Conservation (phyloP, 148 eudicot species). For the Rhododendron molle region DNA sequence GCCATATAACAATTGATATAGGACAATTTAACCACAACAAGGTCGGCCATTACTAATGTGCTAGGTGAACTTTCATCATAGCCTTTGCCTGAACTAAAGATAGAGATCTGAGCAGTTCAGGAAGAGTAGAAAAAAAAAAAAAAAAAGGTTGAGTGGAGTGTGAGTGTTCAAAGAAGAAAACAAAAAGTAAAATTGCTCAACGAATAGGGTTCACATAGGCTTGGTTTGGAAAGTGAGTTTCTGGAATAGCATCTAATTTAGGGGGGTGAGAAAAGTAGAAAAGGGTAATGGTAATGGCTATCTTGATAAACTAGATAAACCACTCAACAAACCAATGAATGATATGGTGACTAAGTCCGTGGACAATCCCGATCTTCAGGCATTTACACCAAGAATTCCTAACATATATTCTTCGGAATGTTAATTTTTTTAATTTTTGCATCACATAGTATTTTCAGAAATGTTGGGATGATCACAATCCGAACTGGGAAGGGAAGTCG, state of each 20-base stretch:
- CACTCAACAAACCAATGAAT: neutral
- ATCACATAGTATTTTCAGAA: neutral
- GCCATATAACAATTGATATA: neutral
- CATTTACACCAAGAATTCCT: neutral
- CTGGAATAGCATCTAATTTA: conserved; percentile 1
- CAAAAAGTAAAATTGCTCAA: neutral
- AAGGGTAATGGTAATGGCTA: neutral
- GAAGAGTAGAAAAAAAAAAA: neutral
- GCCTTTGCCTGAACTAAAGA: neutral
- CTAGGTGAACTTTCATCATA: neutral
- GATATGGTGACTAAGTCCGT: neutral
- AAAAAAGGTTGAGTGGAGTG: neutral
- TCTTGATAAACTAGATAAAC: neutral
- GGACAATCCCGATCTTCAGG: neutral
- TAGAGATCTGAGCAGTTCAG: neutral
- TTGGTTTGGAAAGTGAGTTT: neutral
- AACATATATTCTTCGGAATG: neutral
- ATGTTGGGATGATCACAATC: neutral
- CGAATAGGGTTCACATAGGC: neutral
- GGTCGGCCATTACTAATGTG: neutral
- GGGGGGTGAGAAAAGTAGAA: neutral
- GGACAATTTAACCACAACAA: neutral
- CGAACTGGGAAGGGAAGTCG: neutral
- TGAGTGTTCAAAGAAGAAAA: neutral
- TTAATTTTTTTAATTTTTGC: neutral